Base-by-base conservation (phyloP, 176 grass and related monocot genomes). In the Aegilops tauschii region DNA sequence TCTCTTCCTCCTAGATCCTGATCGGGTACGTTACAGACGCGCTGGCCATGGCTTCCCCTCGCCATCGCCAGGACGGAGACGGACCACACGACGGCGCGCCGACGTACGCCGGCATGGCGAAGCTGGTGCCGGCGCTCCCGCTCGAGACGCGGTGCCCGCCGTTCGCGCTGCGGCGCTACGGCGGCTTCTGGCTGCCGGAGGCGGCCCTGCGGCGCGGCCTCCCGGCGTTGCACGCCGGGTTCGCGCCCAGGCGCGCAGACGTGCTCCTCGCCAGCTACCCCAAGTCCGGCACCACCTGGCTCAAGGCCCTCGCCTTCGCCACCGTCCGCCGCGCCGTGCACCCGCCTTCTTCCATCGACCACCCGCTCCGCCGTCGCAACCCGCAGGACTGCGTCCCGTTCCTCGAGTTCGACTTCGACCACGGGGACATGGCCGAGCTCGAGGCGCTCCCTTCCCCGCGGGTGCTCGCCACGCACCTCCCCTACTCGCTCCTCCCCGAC, bases 261-360 rank as follows among this genome's bases (percentile, higher is more conserved):
- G 42, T 45, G 8, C 88, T 91, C 45, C 68, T 91, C 10, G 67
- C 80, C 5, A 89, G 92, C 73, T 83, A 76, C 28, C 90, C 77
- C 54, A 92, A 92, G 83, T 88, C 66, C 61, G 86, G 90, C 61
- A 85, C 86, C 25, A 88, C 86, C 28, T 77, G 74, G 74, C 47
- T 77, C 5, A 77, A 78, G 30, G 82, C 90, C 11, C 65, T 88
- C 0, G 9, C 56, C 21, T 86, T 89, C 11, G 8, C 8, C 40
- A 42, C 44, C 50, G 1, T 73, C 4, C 66, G 81, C 3, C 82
- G 44, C 7, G 68, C 35, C 4, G 61, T n/a, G 77, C 7, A 78
- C 77, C 20, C 83, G 21, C 31, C 76, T 2, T 18, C 42, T 5
- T 90, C 16, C 84, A 18, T 23, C 31, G 50, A 18, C 50, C 50